Conservation (phyloP, 140 eudicot species). For the Senecio squalidus region DNA sequence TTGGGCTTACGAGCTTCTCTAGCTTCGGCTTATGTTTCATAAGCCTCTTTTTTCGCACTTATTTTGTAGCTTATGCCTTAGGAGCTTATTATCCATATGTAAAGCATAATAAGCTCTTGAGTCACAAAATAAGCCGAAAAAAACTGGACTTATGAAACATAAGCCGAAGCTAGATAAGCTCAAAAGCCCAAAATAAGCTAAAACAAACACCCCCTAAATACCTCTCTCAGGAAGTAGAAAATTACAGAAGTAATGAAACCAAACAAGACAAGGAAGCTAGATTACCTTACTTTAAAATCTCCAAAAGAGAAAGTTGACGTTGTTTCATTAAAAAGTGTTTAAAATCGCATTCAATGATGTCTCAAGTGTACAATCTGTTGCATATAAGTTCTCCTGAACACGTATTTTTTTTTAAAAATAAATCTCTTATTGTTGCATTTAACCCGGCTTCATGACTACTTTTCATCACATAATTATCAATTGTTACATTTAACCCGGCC, state of each 20-base stretch:
- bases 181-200: too few species aligned
- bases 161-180: too few species aligned
- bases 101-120: too few species aligned
- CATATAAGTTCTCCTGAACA: neutral
- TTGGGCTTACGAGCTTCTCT: too few species aligned
- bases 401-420: neutral
- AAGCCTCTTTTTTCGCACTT: too few species aligned
- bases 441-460: neutral
- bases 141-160: too few species aligned
- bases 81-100: too few species aligned
- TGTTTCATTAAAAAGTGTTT: too few species aligned
- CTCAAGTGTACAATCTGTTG: neutral
- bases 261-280: neutral
- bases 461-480: neutral
- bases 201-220: neutral
- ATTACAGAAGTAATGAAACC: neutral
- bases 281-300: neutral
- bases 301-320: neutral
- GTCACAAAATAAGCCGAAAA: too few species aligned
- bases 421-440: neutral
- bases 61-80: too few species aligned
- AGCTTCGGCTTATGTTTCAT: too few species aligned
- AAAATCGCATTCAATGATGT: neutral
- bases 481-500: too few species aligned
- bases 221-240: rapidly evolving